Evolutionary conservation across 1,284 basidiomycete species (phyloP).

Genomic region (Leccinum pallidistipes): DNA sequence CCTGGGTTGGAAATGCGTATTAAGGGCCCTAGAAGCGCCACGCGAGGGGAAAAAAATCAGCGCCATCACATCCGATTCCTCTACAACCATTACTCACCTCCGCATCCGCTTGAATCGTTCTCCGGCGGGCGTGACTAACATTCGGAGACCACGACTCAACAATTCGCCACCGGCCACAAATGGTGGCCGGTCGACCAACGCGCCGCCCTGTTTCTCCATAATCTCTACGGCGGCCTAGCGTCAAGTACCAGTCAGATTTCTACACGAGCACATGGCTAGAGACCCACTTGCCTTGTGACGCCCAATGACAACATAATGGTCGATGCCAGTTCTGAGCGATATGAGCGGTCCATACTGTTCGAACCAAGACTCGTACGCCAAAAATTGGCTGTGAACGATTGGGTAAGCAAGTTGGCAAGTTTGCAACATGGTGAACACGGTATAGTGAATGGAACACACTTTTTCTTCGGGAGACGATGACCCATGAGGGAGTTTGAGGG

Average conservation of each 20-base stretch:
- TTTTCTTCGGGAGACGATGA: constrained; percentile 7
- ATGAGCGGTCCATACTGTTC: constrained; percentile 14
- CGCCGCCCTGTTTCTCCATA: constrained; percentile 15
- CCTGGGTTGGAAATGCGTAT: constrained; percentile 10
- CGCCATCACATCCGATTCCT: background rate
- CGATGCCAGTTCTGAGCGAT: constrained; percentile 9
- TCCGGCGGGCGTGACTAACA: background rate
- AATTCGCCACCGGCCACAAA: constrained; percentile 8
- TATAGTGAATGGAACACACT: background rate
- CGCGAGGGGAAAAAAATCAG: background rate
- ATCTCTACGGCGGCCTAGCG: constrained; percentile 15
- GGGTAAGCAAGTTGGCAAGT: background rate
- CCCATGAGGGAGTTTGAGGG: constrained; percentile 5
- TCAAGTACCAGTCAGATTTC: constrained; percentile 1
- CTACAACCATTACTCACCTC: background rate
- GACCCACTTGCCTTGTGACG: constrained; percentile 11
- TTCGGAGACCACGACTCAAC: constrained; percentile 11
- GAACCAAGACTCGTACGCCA: constrained; percentile 11
- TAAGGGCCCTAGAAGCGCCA: constrained; percentile 8
- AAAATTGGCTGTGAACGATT: constrained; percentile 1
- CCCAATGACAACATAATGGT: constrained; percentile 16
- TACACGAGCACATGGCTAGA: background rate
- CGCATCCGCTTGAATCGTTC: constrained; percentile 11
- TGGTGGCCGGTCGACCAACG: constrained; percentile 3
- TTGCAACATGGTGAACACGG: background rate